A percentile compares a stretch with the other conserved stretches of the same genome.
phyloP scores from a whole-genome alignment of 2,329 filamentous ascomycete genomes.

The Fusarium pseudograminearum region DNA sequence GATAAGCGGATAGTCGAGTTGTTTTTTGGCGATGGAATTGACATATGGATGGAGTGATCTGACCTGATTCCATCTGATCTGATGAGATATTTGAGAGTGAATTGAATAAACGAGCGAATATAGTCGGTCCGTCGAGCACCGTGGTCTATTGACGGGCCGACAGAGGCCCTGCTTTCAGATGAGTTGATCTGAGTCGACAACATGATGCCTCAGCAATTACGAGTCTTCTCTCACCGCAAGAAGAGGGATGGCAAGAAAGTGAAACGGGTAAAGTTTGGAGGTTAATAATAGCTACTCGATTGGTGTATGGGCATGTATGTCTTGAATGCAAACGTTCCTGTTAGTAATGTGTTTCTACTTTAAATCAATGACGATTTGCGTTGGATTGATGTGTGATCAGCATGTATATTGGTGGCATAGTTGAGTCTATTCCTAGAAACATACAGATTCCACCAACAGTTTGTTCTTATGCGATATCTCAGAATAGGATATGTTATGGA shows the following conservation, averaged over 20 bases:
- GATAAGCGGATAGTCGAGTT: constrained; percentile 36
- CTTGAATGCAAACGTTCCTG: background rate
- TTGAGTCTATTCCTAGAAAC: background rate
- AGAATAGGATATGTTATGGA: constrained; percentile 14
- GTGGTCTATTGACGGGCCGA: constrained; percentile 44
- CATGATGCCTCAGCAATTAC: constrained; percentile 33
- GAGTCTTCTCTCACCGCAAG: constrained; percentile 21
- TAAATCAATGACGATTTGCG: background rate
- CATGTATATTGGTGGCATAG: background rate
- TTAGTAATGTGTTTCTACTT: background rate
- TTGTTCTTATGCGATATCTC: constrained; percentile 8
- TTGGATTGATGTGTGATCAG: background rate
- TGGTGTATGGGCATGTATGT: background rate
- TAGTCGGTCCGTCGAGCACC: constrained; percentile 45
- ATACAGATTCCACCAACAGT: background rate
- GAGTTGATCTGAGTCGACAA: constrained; percentile 18
- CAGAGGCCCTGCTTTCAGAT: constrained; percentile 34
- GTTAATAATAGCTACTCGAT: constrained; percentile 5
- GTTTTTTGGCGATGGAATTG: constrained; percentile 37
- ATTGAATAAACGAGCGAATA: constrained; percentile 28
- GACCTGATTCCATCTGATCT: constrained; percentile 17
- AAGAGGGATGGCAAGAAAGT: constrained; percentile 18
- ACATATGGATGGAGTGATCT: constrained; percentile 36
- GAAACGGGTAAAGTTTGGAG: background rate
- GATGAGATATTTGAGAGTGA: constrained; percentile 13